A percentile compares a stretch with the other conserved stretches of the same genome.
These are phyloP conservation scores for Penicillium parvum DNA, from an alignment of 495 filamentous ascomycete species.

Conservation along the genomic window DNA sequence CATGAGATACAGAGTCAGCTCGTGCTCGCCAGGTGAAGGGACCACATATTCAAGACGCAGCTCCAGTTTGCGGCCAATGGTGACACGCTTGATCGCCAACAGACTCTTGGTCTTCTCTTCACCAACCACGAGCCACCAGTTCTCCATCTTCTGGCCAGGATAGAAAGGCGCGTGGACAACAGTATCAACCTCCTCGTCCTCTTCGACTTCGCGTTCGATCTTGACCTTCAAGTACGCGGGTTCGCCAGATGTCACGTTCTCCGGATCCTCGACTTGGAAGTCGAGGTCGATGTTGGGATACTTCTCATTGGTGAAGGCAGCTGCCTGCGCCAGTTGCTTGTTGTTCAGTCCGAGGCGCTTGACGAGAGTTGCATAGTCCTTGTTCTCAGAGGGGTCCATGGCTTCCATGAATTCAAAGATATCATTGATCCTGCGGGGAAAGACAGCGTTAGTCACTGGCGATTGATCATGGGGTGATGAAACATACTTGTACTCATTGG, in stretches of 20 bases:
- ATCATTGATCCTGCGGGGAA: conserved; percentile 62
- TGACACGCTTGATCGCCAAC: conserved; percentile 91
- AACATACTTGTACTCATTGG: conserved; percentile 72
- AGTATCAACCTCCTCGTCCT: conserved; percentile 70
- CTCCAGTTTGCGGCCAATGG: conserved; percentile 72
- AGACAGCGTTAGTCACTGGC: conserved; percentile 31
- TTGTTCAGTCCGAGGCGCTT: conserved; percentile 74
- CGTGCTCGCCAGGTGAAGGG: conserved; percentile 76
- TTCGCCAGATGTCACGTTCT: conserved; percentile 71
- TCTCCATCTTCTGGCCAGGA: conserved; percentile 89
- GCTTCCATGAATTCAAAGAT: conserved; percentile 98
- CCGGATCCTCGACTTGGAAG: conserved; percentile 78
- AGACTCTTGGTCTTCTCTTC: conserved; percentile 79
- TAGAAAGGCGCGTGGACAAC: conserved; percentile 96
- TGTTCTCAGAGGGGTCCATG: conserved; percentile 91
- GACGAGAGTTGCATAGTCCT: conserved; percentile 68
- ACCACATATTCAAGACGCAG: conserved; percentile 83
- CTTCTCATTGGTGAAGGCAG: conserved; percentile 91
- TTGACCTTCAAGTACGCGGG: conserved; percentile 81
- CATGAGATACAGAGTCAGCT: conserved; percentile 91
- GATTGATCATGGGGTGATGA: neutral
- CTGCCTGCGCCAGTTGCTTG: conserved; percentile 80
- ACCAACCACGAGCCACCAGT: conserved; percentile 94
- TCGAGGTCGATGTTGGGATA: conserved; percentile 92
- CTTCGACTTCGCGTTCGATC: conserved; percentile 79